Conservation (phyloP, 2,329 filamentous ascomycete species). For the Bipolaris cookei region DNA sequence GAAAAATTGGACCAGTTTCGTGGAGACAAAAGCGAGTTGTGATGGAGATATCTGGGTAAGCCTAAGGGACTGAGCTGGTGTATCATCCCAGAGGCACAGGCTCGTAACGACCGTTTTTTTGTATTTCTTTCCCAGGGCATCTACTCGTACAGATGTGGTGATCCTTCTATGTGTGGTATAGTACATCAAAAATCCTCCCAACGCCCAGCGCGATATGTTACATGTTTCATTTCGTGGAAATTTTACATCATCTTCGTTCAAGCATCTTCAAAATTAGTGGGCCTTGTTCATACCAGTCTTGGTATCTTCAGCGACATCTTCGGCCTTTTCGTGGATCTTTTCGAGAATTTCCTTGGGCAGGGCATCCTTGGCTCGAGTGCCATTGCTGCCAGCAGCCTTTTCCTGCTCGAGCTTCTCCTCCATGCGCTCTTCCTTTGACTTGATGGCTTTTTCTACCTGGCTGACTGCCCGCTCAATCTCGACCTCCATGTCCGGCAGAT, state of each 20-base stretch:
- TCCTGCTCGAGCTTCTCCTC: constrained; percentile 49
- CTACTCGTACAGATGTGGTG: constrained; percentile 10
- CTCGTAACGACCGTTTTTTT: background rate
- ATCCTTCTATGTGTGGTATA: constrained; percentile 11
- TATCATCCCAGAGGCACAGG: background rate
- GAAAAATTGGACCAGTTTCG: constrained; percentile 24
- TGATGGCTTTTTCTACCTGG: constrained; percentile 56
- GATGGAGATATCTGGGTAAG: background rate
- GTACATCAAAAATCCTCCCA: constrained; percentile 12
- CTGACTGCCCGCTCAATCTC: constrained; percentile 61
- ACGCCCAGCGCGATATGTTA: constrained; percentile 9
- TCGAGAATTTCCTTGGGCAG: constrained; percentile 38
- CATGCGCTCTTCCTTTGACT: constrained; percentile 46
- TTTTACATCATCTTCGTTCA: constrained; percentile 4
- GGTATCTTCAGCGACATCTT: constrained; percentile 28
- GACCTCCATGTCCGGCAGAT: constrained; percentile 59
- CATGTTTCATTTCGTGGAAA: constrained; percentile 7
- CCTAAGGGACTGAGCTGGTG: background rate
- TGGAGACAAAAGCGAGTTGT: constrained; percentile 10
- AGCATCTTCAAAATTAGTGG: constrained; percentile 9
- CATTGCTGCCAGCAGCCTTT: constrained; percentile 33
- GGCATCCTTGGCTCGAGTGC: constrained; percentile 37
- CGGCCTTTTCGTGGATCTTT: constrained; percentile 34
- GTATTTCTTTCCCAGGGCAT: constrained; percentile 3
- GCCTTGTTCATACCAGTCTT: constrained; percentile 16